These are phyloP conservation scores for Zygotorulaspora florentina DNA, from an alignment of 805 yeast genomes.

Conservation along the genomic window DNA sequence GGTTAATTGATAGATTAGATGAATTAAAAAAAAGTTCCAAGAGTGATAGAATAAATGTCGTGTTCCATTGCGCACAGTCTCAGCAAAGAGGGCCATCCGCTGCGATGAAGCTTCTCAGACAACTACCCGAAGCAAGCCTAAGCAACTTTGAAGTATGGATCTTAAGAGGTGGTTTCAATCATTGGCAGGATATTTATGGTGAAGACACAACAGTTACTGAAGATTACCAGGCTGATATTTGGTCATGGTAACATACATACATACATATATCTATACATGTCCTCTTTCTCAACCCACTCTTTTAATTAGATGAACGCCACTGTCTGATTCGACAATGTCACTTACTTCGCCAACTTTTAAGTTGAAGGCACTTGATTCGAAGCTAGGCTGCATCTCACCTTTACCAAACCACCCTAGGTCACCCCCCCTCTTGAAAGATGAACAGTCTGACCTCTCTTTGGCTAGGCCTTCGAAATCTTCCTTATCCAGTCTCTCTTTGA, in stretches of 20 bases:
- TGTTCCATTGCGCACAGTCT: slow-evolving; percentile 87
- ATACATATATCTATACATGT: slow-evolving; percentile 29
- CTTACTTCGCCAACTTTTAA: slow-evolving; percentile 80
- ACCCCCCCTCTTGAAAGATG: slow-evolving; percentile 81
- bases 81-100: slow-evolving; percentile 92
- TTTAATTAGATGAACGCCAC: slow-evolving; percentile 86
- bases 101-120: slow-evolving; percentile 54
- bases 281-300: slow-evolving; percentile 57
- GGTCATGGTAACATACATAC: slow-evolving; percentile 28
- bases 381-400: slow-evolving; percentile 94
- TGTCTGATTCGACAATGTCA: slow-evolving; percentile 78
- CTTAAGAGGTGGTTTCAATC: slow-evolving; percentile 76
- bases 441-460: slow-evolving; percentile 79
- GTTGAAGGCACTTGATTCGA: slow-evolving; percentile 82
- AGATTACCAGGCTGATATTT: slow-evolving; percentile 45
- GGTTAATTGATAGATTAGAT: slow-evolving; percentile 39
- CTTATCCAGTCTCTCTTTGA: slow-evolving; percentile 48
- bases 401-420: slow-evolving; percentile 85
- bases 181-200: slow-evolving; percentile 79
- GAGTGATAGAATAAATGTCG: slow-evolving; percentile 34
- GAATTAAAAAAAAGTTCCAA: slow-evolving; percentile 14
- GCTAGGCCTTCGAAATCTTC: slow-evolving; percentile 69
- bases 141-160: slow-evolving; percentile 56
- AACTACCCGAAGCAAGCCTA: slow-evolving; percentile 25
- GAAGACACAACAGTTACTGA: slow-evolving; percentile 61